Base-by-base conservation (phyloP, 306 rosid species). In the Castanea sativa region DNA sequence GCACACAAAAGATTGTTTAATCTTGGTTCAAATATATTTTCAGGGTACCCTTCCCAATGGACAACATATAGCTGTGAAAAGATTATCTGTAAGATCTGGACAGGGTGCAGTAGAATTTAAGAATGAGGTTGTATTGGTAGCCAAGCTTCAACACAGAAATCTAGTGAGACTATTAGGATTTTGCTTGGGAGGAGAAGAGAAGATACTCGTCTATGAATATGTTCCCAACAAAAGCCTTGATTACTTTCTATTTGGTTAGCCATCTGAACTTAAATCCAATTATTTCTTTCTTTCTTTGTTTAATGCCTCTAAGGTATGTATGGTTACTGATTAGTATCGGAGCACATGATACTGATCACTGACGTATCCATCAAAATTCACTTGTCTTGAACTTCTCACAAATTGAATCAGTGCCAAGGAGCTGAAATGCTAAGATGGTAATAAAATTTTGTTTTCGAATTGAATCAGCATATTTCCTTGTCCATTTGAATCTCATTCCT, bases 91-190 rank as follows among this genome's bases (percentile, higher is more conserved):
- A 43, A 35, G 13, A 29, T 85, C 81, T 2, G 38, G 71, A 13
- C 88, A 85, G 29, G 88, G 81, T 18, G 58, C 71, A 0, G 8
- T 4, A 23, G 85, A 85, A 55, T 80, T 85, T 29, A 82, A 77
- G 18, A 85, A 81, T 78, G 85, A 85, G 51, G 52, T 85, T 70
- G 16, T 73, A 33, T 43, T 78, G 0, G 76, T 85, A 38, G 85
- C 85, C 35, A 74, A 81, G 21, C 83, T 85, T 74, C 85, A 81
- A 33, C 85, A 85, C 9, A 45, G 83, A 56, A 85, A 78, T 74
- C 57, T 85, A 20, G 85, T 81, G 41, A 64, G 80, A 4, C 68
- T 81, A n/a, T 5, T 78, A 43, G 85, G 88, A 85, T 85, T 85
- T 49, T 78, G 88, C 75, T 61, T 81, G 78, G 78, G 70, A 41